Evolutionary conservation across 2,329 filamentous ascomycete species (phyloP).

Genomic region (Talaromyces albobiverticillius): DNA sequence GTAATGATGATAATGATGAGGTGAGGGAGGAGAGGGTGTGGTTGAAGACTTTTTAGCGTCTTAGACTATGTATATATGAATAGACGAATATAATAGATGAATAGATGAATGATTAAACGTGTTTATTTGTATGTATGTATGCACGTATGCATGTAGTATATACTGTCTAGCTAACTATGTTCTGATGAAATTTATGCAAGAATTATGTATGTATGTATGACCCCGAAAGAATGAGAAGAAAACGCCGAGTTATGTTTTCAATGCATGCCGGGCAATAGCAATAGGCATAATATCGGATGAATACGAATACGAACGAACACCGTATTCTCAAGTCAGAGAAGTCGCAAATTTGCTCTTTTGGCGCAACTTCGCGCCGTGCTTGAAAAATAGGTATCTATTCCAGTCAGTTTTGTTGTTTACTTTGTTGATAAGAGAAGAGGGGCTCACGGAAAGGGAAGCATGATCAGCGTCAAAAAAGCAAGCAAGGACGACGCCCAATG

Average conservation of each 20-base stretch:
- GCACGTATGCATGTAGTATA: neutral
- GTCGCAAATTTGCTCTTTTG: slow-evolving; percentile 40
- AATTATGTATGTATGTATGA: too few relatives aligned
- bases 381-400: slow-evolving; percentile 44
- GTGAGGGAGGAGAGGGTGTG: slow-evolving; percentile 31
- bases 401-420: neutral
- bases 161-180: too few relatives aligned
- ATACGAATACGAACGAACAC: neutral
- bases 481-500: slow-evolving; percentile 47
- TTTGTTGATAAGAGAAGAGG: neutral
- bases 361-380: slow-evolving; percentile 40
- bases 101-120: too few relatives aligned
- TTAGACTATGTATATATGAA: too few relatives aligned
- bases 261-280: too few relatives aligned
- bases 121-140: neutral
- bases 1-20: slow-evolving; percentile 28
- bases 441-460: slow-evolving; percentile 45
- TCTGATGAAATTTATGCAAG: too few relatives aligned
- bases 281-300: too few relatives aligned
- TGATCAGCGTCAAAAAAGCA: slow-evolving; percentile 42
- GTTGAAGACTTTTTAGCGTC: slow-evolving; percentile 30
- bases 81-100: neutral
- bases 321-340: slow-evolving; percentile 20
- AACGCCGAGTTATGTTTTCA: too few relatives aligned
- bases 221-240: too few relatives aligned